Conservation (phyloP, 352 stramenopile genomes). For the Phytophthora chlamydospora region DNA sequence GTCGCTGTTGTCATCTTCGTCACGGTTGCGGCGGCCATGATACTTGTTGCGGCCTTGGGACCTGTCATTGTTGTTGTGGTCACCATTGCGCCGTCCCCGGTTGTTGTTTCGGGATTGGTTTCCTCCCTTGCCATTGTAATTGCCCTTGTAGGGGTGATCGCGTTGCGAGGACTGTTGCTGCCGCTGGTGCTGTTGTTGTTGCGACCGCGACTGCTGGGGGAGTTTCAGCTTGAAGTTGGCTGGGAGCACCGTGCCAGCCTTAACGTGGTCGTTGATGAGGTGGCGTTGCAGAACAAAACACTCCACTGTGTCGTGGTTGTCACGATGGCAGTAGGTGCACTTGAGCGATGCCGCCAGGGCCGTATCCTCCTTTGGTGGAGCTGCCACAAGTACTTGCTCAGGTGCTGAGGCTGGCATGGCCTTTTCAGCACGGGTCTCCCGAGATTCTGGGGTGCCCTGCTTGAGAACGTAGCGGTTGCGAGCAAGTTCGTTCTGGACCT, state of each 20-base stretch:
- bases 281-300: slow-evolving; percentile 21
- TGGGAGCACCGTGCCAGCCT: slow-evolving; percentile 25
- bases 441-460: slow-evolving; percentile 13
- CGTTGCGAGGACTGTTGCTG: background rate
- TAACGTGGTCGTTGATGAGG: slow-evolving; percentile 10
- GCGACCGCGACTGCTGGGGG: background rate
- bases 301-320: slow-evolving; percentile 19
- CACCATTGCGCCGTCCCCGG: background rate
- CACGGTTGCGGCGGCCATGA: slow-evolving; percentile 1
- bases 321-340: slow-evolving; percentile 12
- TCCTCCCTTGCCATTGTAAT: slow-evolving; percentile 5
- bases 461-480: slow-evolving; percentile 20
- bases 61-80: background rate
- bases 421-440: slow-evolving; percentile 10
- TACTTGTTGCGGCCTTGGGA: slow-evolving; percentile 11
- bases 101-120: slow-evolving; percentile 1
- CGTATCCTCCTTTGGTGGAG: background rate
- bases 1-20: slow-evolving; percentile 1
- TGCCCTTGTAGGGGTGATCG: slow-evolving; percentile 6
- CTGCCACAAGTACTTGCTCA: background rate
- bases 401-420: background rate
- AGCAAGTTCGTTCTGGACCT: slow-evolving; percentile 12
- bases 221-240: slow-evolving; percentile 22
- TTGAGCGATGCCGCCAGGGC: slow-evolving; percentile 9
- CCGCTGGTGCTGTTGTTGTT: background rate